Percentiles rank a stretch among this genome's conserved stretches.
Conservation (phyloP, 169 alveolate genomes). For the Eimeria tenella region DNA sequence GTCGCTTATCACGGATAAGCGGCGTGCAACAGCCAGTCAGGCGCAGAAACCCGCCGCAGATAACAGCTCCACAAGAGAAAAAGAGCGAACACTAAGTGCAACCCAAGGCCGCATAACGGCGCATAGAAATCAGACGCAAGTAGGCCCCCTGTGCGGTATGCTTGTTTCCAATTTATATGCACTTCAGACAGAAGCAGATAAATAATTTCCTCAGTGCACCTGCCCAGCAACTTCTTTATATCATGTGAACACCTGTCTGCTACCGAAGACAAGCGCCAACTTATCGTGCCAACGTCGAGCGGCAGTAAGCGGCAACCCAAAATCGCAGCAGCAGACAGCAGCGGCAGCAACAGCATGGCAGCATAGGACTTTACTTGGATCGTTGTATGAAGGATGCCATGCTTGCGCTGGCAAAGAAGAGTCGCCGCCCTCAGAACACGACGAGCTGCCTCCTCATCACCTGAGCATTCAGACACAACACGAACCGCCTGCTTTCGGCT, state of each 20-base stretch:
- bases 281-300: too few relatives aligned
- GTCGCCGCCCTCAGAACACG: conserved; percentile 88
- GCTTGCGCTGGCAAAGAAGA: conserved; percentile 88
- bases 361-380: conserved; percentile 81
- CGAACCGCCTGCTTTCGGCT: background rate
- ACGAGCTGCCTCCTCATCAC: conserved; percentile 80
- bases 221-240: background rate
- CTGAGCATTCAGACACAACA: conserved; percentile 6
- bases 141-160: background rate
- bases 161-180: background rate
- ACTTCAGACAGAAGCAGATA: background rate
- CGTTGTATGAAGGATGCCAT: conserved; percentile 91
- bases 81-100: too few relatives aligned
- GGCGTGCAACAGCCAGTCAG: background rate
- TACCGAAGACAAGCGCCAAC: too few relatives aligned
- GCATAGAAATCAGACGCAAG: background rate
- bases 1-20: background rate
- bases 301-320: background rate
- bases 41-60: background rate
- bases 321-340: background rate
- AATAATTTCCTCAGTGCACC: too few relatives aligned
- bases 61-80: background rate
- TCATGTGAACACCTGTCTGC: too few relatives aligned
- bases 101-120: too few relatives aligned
- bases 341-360: background rate